phyloP scores from a whole-genome alignment of 352 stramenopile species.

The Phytophthora macrochlamydospora region DNA sequence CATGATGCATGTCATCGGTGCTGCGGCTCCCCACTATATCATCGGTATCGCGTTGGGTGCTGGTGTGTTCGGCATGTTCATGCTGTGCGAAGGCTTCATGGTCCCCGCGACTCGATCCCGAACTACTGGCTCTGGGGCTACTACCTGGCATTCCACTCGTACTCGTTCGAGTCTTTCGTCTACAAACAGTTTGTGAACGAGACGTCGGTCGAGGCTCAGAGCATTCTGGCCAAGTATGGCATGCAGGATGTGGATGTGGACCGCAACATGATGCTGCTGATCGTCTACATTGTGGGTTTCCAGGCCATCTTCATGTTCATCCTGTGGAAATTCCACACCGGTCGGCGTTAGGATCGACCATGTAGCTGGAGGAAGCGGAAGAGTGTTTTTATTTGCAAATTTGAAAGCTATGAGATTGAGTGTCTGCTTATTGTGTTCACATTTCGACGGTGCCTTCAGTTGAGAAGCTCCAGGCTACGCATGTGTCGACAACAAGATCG shows the following conservation, averaged over 20 bases:
- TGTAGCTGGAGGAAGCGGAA: not conserved
- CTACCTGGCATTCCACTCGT: constrained; percentile 86
- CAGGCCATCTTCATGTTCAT: constrained; percentile 38
- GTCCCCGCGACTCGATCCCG: constrained; percentile 61
- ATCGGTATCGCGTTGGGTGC: constrained; percentile 78
- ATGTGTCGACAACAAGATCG: not conserved
- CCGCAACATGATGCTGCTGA: constrained; percentile 45
- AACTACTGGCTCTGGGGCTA: constrained; percentile 82
- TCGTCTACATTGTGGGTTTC: constrained; percentile 32
- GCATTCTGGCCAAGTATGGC: constrained; percentile 31
- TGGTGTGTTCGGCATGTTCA: constrained; percentile 82
- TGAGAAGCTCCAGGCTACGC: no score
- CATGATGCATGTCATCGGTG: constrained; percentile 78
- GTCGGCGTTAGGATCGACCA: not conserved
- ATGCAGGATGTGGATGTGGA: constrained; percentile 55
- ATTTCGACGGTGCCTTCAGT: not conserved
- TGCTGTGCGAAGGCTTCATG: constrained; percentile 85
- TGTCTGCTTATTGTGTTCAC: not conserved
- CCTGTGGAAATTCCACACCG: constrained; percentile 7
- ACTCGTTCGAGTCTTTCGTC: constrained; percentile 83
- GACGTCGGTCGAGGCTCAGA: constrained; percentile 18
- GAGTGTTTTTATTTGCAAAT: constrained; percentile 1
- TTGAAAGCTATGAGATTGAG: not conserved
- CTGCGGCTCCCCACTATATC: constrained; percentile 78
- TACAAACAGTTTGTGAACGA: constrained; percentile 66